These are phyloP conservation scores for Backusella mclennaniae DNA, from an alignment of 192 early-diverging fungal genomes.

Conservation along the genomic window DNA sequence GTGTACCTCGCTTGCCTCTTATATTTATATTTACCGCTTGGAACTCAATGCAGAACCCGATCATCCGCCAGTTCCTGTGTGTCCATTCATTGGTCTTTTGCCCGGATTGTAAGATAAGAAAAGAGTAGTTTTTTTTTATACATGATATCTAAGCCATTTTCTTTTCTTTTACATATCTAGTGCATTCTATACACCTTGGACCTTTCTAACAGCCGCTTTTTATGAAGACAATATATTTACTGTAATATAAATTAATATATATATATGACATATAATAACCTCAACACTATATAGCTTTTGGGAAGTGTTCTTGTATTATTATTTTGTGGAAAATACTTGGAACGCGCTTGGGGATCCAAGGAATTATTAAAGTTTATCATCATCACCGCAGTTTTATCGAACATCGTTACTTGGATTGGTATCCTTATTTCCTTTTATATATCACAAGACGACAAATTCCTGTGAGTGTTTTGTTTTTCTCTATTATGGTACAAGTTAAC, in stretches of 20 bases:
- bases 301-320: slow-evolving; percentile 42
- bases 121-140: not conserved
- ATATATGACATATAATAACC: not conserved
- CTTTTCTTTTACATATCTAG: not conserved
- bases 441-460: slow-evolving; percentile 49
- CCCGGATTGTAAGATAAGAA: slow-evolving; percentile 36
- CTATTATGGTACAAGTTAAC: no score
- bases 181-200: slow-evolving; percentile 45
- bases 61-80: not conserved
- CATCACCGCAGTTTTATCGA: slow-evolving; percentile 52
- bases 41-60: slow-evolving; percentile 5
- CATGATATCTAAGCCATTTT: not conserved
- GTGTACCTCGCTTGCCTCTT: slow-evolving; percentile 27
- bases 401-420: slow-evolving; percentile 54
- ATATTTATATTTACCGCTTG: slow-evolving; percentile 22
- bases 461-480: slow-evolving; percentile 43
- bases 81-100: slow-evolving; percentile 34
- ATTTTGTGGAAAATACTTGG: slow-evolving; percentile 76
- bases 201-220: slow-evolving; percentile 57
- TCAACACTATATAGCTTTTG: slow-evolving; percentile 37
- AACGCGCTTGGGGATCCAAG: slow-evolving; percentile 78
- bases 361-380: slow-evolving; percentile 70
- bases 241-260: slow-evolving; percentile 27
- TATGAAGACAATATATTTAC: slow-evolving; percentile 49
- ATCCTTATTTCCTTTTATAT: slow-evolving; percentile 56